phyloP scores from a whole-genome alignment of 306 rosid species.

The Heteromeles arbutifolia region DNA sequence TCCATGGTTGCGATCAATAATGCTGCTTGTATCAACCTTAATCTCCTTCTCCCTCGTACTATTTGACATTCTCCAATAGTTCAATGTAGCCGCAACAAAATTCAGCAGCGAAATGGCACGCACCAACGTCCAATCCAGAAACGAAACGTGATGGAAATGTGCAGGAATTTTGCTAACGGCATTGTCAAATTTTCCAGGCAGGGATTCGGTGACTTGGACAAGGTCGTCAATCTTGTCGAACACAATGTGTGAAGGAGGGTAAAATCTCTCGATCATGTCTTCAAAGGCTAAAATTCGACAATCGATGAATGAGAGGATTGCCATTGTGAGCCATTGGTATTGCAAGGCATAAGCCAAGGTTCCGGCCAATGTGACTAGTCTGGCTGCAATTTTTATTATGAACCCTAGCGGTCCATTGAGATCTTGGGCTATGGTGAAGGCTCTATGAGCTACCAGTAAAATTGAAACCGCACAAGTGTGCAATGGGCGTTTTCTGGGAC shows the following conservation, averaged over 20 bases:
- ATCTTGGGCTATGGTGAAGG: constrained; percentile 30
- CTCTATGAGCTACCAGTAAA: constrained; percentile 30
- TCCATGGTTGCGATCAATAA: not conserved
- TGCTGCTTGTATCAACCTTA: constrained; percentile 32
- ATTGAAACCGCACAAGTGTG: constrained; percentile 54
- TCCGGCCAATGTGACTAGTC: constrained; percentile 16
- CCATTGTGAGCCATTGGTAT: constrained; percentile 28
- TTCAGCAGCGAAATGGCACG: constrained; percentile 35
- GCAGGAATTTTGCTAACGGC: constrained; percentile 27
- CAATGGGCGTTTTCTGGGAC: constrained; percentile 47
- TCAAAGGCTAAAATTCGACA: constrained; percentile 34
- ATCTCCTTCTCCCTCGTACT: constrained; percentile 41
- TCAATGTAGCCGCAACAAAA: constrained; percentile 26
- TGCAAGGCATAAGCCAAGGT: constrained; percentile 35
- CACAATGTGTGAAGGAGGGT: constrained; percentile 39
- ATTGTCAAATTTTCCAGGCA: constrained; percentile 47
- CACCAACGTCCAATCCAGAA: constrained; percentile 36
- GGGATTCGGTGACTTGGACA: constrained; percentile 14
- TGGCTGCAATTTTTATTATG: constrained; percentile 24
- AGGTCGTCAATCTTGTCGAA: constrained; percentile 54
- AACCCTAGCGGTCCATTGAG: constrained; percentile 51
- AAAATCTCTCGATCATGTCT: constrained; percentile 31
- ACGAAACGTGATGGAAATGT: constrained; percentile 22
- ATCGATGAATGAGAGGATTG: constrained; percentile 50
- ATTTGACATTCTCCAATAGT: constrained; percentile 24